Percentiles rank a stretch among this genome's conserved stretches.
Conservation (phyloP, 768 basidiomycete species). For the Wakefieldia striispora region DNA sequence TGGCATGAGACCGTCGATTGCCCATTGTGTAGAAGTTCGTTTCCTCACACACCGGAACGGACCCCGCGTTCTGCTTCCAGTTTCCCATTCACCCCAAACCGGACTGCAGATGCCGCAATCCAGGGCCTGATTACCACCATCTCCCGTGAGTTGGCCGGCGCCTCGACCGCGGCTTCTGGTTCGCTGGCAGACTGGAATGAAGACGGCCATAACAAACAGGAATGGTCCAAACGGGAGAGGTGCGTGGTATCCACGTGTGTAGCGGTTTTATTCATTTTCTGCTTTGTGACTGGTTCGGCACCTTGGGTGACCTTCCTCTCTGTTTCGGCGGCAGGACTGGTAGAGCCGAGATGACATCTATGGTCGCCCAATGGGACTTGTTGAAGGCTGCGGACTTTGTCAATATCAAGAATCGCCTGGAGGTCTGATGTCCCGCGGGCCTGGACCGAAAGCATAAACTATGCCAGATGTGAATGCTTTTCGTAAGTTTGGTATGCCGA, state of each 20-base stretch:
- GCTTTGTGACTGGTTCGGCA: constrained; percentile 7
- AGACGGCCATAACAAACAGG: constrained; percentile 46
- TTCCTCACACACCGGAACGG: constrained; percentile 51
- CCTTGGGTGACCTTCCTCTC: neutral
- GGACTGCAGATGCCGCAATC: constrained; percentile 51
- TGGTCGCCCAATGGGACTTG: constrained; percentile 48
- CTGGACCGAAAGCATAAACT: constrained; percentile 13
- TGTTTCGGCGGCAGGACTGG: constrained; percentile 43
- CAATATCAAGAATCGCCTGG: constrained; percentile 51
- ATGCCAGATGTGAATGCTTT: constrained; percentile 18
- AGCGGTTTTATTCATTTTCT: neutral
- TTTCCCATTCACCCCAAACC: constrained; percentile 65
- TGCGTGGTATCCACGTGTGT: constrained; percentile 27
- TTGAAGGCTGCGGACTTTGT: constrained; percentile 53
- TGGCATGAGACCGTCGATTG: constrained; percentile 72
- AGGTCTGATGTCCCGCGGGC: constrained; percentile 39
- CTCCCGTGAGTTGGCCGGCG: constrained; percentile 36
- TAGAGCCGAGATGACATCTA: constrained; percentile 50
- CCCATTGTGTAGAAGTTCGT: constrained; percentile 58
- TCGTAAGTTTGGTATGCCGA: constrained; percentile 10
- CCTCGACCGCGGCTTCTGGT: constrained; percentile 29
- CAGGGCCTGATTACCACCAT: constrained; percentile 53
- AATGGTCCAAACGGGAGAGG: constrained; percentile 63
- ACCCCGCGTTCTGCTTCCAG: constrained; percentile 48
- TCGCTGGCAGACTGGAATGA: constrained; percentile 51